Evolutionary conservation across 225 moss, liverwort and hornwort species (phyloP), one percentile per base, ranked within the genome.

Genomic region (Neckera pumila): DNA sequence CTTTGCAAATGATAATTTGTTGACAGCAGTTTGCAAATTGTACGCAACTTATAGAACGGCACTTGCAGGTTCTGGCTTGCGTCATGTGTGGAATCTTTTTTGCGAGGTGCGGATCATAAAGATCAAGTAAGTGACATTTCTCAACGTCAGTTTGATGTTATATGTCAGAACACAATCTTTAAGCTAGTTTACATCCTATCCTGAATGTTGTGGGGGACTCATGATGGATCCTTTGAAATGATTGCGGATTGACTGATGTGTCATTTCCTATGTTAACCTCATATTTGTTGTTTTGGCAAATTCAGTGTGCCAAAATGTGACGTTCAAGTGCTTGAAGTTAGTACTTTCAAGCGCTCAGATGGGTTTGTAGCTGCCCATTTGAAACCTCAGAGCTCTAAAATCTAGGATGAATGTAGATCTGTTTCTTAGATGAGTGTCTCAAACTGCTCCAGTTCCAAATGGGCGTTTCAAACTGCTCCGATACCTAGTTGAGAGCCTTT

Each of bases 61-160:
- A 47, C 78, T 59, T 86, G 91, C 94, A 95, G 95, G 92, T 96
- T 96, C 92, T 96, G 96, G 96, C 93, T 96, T 87, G 95, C 96
- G 34, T 95, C 96, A 70, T 96, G 96, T 90, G 94, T 96, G 58
- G 96, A 95, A 94, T 92, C 96, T 23, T 95, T 96, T 88, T 87
- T 96, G 77, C 92, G 96, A 85, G 95, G 95, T 85, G 96, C 96
- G 75, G 94, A 94, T 89, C 84, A 79, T 79, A 84, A 91, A 85
- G 92, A 96, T 87, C 96, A 95, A 92, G 96, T 96, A 87, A 69
- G 86, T 65, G 87, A 76, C 65, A 67, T 87, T 53, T 16, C 64
- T 61, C 67, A 33, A 60, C 71, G 43, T 66, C 72, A 87, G 20
- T 89, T 69, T 71, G 34, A 76, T 87, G 63, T 71, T 81, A 38